Evolutionary conservation across 495 filamentous ascomycete species (phyloP), one percentile per base, ranked within the genome.

Genomic region (Mytilinidion resinicola): DNA sequence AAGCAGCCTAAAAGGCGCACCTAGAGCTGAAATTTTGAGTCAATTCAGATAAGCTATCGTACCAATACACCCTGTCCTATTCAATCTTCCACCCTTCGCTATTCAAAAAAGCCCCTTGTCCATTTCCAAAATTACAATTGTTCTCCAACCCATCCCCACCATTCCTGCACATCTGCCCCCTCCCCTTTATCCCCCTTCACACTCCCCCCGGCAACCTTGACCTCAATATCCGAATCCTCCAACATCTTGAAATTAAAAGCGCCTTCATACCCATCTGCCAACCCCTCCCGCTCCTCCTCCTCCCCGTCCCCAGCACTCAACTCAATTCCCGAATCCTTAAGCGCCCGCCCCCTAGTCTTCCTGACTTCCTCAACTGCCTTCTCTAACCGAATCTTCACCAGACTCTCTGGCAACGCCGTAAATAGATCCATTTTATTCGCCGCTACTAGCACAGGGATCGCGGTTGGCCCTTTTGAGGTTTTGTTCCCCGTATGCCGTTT

Each of bases 381-480:
- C 70, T 97, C 92, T 9, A 98, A 74, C 48, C 79, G 80, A 55
- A 77, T 80, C 67, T 82, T 84, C 21, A 96, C 90, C 35, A 95
- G 78, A 1, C 80, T 77, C 1, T 89, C 83, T 0, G 93, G 93
- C 47, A 96, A 73, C 10, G 93, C 91, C 0, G 93, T 97, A 70
- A 98, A 98, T 11, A 97, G 75, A 70, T 98, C 93, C 51, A 91
- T 78, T 77, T 98, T 98, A 69, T 97, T 97, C 38, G 91, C 91
- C 4, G 89, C 91, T 39, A 98, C 73, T 17, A 97, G 73, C 2
- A 98, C 81, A 0, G 87, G 82, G 33, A 95, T 78, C 17, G 82
- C 79, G 14, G 78, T 71, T 0, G 83, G 81, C 1, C 78, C 77
- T 56, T 84, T 85, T 43, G 77, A 74, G 9, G 79, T 82, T 61